Conservation (phyloP, 2,329 filamentous ascomycete genomes). For the Hysterium pulicare region DNA sequence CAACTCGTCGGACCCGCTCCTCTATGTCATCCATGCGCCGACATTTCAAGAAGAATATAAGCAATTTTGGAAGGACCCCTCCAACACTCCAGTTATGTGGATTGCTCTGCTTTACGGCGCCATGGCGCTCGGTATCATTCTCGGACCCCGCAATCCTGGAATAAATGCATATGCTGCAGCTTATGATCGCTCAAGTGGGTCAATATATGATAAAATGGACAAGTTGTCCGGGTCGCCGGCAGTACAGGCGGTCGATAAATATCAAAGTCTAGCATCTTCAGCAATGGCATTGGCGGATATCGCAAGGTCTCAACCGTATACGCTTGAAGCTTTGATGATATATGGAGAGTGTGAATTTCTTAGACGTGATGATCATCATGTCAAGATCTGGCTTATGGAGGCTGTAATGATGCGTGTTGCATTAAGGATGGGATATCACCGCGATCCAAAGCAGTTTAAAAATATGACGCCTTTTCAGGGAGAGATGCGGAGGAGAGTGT, state of each 20-base stretch:
- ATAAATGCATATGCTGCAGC: constrained; percentile 13
- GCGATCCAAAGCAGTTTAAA: constrained; percentile 30
- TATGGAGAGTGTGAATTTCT: constrained; percentile 20
- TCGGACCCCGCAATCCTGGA: constrained; percentile 20
- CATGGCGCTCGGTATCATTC: constrained; percentile 20
- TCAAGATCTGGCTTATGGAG: constrained; percentile 23
- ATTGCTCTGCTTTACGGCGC: constrained; percentile 16
- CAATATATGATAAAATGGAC: constrained; percentile 7
- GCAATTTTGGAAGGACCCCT: constrained; percentile 19
- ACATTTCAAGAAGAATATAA: constrained; percentile 24
- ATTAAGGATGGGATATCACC: constrained; percentile 38
- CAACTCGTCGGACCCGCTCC: constrained; percentile 19
- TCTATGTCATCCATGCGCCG: constrained; percentile 21
- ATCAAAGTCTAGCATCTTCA: constrained; percentile 22
- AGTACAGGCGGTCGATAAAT: constrained; percentile 9
- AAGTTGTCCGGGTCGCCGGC: constrained; percentile 3
- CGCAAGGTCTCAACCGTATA: constrained; percentile 19
- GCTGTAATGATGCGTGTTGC: constrained; percentile 21
- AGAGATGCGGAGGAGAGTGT: constrained; percentile 37
- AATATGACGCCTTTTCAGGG: constrained; percentile 30
- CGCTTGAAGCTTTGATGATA: constrained; percentile 16
- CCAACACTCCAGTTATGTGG: constrained; percentile 17
- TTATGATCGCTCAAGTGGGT: constrained; percentile 9
- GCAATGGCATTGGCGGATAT: constrained; percentile 25
- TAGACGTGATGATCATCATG: constrained; percentile 17